Percentiles rank a stretch among this genome's conserved stretches.
Evolutionary conservation across 176 grass and related monocot genomes (phyloP).

Genomic region (Phyllostachys edulis): DNA sequence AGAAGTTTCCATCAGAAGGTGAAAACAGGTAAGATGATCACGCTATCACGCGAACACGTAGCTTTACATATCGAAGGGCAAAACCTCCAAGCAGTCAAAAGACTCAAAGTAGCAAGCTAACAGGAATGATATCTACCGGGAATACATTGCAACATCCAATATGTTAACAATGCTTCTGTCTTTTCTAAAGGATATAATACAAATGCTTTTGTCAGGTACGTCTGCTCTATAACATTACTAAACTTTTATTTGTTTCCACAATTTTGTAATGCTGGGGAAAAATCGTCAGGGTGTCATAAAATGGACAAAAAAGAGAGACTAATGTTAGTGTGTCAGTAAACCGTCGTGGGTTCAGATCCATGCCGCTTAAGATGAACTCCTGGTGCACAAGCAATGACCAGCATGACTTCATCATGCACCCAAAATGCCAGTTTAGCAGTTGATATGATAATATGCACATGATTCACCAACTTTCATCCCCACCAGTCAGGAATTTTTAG

Average conservation of each 20-base stretch:
- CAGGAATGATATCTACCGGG: slow-evolving; percentile 6
- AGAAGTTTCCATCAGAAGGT: not conserved
- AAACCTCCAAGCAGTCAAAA: not conserved
- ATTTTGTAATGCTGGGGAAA: not conserved
- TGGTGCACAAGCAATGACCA: slow-evolving; percentile 12
- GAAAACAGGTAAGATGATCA: not conserved
- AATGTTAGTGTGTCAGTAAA: slow-evolving; percentile 20
- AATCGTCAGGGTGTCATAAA: not conserved
- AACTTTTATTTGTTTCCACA: slow-evolving; percentile 20
- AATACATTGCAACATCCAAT: slow-evolving; percentile 21
- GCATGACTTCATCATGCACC: not conserved
- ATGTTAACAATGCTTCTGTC: not conserved
- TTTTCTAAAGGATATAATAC: slow-evolving; percentile 17
- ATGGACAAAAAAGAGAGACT: not conserved
- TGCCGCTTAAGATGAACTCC: slow-evolving; percentile 14
- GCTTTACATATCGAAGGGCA: not conserved
- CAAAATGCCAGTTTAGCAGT: not conserved
- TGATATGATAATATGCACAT: slow-evolving; percentile 21
- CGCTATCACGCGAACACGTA: not conserved
- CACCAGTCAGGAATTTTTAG: slow-evolving; percentile 87
- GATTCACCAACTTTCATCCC: slow-evolving; percentile 39
- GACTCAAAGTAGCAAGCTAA: not conserved
- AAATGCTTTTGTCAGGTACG: slow-evolving; percentile 16
- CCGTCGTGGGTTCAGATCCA: not conserved
- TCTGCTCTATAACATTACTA: slow-evolving; percentile 12